These are phyloP conservation scores for Schizophyllum commune DNA, from an alignment of 1,284 basidiomycete species.

Conservation along the genomic window DNA sequence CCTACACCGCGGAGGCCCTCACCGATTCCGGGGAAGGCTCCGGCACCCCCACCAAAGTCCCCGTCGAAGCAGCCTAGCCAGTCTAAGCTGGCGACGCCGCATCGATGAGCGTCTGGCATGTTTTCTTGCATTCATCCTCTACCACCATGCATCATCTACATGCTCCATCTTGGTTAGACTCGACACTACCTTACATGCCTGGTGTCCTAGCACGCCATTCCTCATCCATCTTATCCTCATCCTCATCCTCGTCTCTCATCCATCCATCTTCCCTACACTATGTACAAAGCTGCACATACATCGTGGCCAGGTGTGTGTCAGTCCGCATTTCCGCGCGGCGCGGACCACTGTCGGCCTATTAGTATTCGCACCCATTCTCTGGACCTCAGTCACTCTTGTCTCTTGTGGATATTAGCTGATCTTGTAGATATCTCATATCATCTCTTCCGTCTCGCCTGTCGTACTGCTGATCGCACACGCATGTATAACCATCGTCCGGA, in stretches of 20 bases:
- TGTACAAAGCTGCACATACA: neutral
- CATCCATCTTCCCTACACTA: neutral
- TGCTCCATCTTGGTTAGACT: neutral
- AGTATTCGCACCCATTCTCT: neutral
- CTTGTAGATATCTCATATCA: neutral
- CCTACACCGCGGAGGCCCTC: neutral
- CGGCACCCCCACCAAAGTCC: too few relatives aligned
- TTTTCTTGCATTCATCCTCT: neutral
- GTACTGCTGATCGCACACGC: neutral
- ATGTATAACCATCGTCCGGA: neutral
- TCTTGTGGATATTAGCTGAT: neutral
- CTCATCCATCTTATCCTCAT: neutral
- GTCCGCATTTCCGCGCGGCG: neutral
- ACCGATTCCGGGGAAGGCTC: neutral
- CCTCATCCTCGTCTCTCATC: neutral
- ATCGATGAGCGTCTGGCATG: too few relatives aligned
- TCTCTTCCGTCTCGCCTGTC: neutral
- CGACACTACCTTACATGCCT: neutral
- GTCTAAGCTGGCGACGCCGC: too few relatives aligned
- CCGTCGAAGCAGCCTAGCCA: neutral
- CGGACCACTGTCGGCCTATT: neutral
- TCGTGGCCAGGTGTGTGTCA: neutral
- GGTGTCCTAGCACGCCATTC: neutral
- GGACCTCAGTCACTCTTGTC: neutral
- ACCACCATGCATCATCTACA: neutral